A percentile compares a stretch with the other conserved stretches of the same genome.
phyloP scores from a whole-genome alignment of 2,329 filamentous ascomycete species.

The Alternaria burnsii region DNA sequence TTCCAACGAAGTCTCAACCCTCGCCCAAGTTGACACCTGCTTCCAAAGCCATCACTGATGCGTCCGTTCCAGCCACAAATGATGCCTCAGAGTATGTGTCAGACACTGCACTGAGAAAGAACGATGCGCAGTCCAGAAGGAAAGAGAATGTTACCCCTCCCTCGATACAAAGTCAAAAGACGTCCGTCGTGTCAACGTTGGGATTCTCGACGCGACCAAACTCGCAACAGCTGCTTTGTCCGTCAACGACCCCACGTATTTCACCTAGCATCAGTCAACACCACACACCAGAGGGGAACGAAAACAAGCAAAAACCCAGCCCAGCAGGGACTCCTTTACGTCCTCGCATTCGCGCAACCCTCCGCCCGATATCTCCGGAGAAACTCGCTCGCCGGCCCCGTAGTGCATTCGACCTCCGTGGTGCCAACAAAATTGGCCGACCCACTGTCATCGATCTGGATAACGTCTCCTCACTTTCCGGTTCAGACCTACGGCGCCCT shows the following conservation, averaged over 20 bases:
- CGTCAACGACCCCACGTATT: conserved; percentile 18
- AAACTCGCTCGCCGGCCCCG: conserved; percentile 37
- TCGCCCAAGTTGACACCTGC: conserved; percentile 20
- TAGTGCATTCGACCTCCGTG: conserved; percentile 46
- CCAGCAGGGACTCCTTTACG: conserved; percentile 17
- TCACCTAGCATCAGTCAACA: conserved; percentile 25
- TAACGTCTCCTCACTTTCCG: conserved; percentile 2
- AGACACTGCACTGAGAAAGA: conserved; percentile 14
- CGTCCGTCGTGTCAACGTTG: conserved; percentile 2
- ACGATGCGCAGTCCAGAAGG: conserved; percentile 11
- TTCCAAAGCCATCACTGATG: conserved; percentile 31
- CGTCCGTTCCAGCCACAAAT: conserved; percentile 22
- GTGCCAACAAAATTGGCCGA: conserved; percentile 1
- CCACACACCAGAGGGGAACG: conserved; percentile 14
- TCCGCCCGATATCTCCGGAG: conserved; percentile 29
- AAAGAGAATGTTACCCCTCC: conserved; percentile 40
- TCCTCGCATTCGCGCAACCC: conserved; percentile 23
- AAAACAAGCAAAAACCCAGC: conserved; percentile 2
- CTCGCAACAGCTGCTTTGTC: conserved; percentile 30
- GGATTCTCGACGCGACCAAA: conserved; percentile 18
- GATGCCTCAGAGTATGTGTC: conserved; percentile 13
- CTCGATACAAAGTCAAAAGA: conserved; percentile 1
- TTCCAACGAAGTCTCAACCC: conserved; percentile 19
- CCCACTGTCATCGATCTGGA: not conserved
- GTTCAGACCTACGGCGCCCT: conserved; percentile 16